phyloP scores from a whole-genome alignment of 75 land plant genomes.

The Picea glauca region DNA sequence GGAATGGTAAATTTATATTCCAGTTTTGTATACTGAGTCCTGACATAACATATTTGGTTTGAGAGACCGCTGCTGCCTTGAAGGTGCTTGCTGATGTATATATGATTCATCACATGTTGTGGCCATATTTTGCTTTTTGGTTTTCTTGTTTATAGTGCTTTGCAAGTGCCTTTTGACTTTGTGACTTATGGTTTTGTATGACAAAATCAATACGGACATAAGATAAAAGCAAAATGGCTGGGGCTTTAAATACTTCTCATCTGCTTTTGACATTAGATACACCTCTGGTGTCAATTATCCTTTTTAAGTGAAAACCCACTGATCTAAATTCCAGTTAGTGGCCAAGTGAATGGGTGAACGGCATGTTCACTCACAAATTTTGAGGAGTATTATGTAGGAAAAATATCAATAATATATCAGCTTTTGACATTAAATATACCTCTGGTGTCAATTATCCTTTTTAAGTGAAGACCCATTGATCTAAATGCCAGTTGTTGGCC shows the following conservation, averaged over 20 bases:
- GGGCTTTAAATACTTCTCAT: neutral
- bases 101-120: neutral
- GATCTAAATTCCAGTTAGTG: neutral
- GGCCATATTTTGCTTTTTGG: neutral
- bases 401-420: neutral
- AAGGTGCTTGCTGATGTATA: slow-evolving; percentile 3
- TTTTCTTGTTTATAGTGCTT: neutral
- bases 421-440: neutral
- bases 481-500: neutral
- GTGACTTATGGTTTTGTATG: neutral
- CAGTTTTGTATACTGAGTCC: neutral
- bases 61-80: neutral
- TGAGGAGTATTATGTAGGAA: neutral
- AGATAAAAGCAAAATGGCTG: neutral
- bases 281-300: too few relatives aligned
- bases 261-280: neutral
- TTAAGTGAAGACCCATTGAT: neutral
- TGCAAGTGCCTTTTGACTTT: neutral
- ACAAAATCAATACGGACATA: neutral
- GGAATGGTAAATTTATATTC: too few relatives aligned
- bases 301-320: neutral
- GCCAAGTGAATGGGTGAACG: neutral
- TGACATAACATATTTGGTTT: neutral
- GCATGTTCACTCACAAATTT: neutral
- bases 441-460: neutral